Evolutionary conservation across 2,329 filamentous ascomycete genomes (phyloP).

Genomic region (Rhynchosporium graminicola): DNA sequence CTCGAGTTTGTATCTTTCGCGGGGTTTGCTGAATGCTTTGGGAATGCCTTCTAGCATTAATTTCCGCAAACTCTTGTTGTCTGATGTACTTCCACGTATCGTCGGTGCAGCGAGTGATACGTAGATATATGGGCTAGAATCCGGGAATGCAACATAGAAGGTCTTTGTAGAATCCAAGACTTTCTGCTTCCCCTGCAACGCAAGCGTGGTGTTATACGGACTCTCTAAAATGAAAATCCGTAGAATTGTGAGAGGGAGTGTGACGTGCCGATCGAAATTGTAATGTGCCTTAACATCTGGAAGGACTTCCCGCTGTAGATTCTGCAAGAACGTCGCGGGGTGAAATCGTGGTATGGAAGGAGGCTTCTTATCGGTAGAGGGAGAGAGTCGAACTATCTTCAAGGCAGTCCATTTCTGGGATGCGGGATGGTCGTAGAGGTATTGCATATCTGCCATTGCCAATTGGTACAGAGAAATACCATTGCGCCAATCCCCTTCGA

Average conservation of each 20-base stretch:
- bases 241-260: slow-evolving; percentile 70
- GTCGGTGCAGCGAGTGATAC: slow-evolving; percentile 53
- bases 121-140: slow-evolving; percentile 76
- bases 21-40: slow-evolving; percentile 75
- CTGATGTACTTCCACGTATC: slow-evolving; percentile 41
- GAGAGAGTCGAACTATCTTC: slow-evolving; percentile 54
- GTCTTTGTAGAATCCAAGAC: slow-evolving; percentile 66
- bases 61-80: slow-evolving; percentile 65
- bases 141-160: slow-evolving; percentile 80
- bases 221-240: slow-evolving; percentile 79
- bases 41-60: slow-evolving; percentile 78
- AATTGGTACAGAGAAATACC: slow-evolving; percentile 66
- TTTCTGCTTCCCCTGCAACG: slow-evolving; percentile 41
- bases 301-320: slow-evolving; percentile 71
- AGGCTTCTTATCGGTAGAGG: slow-evolving; percentile 46
- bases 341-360: slow-evolving; percentile 70
- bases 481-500: slow-evolving; percentile 68
- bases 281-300: slow-evolving; percentile 84
- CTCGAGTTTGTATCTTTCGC: slow-evolving; percentile 69
- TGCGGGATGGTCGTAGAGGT: slow-evolving; percentile 64
- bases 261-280: slow-evolving; percentile 70
- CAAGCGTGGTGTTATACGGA: slow-evolving; percentile 68
- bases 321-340: slow-evolving; percentile 75
- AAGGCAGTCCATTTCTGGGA: slow-evolving; percentile 66
- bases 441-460: slow-evolving; percentile 68